Conservation (phyloP, 495 filamentous ascomycete genomes). For the Tuber microsphaerosporum region DNA sequence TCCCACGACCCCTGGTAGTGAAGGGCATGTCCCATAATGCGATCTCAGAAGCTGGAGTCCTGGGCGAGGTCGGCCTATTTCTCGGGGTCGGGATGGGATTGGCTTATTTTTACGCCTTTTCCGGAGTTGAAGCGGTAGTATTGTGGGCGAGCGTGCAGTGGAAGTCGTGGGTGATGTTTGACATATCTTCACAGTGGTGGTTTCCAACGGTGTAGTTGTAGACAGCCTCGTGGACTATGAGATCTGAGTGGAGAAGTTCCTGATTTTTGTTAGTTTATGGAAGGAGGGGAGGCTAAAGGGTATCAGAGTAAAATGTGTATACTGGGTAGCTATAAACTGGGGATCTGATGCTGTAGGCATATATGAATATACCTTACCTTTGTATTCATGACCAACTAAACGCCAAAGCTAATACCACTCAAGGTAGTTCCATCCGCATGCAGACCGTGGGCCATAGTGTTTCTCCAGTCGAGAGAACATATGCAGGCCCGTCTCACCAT, state of each 20-base stretch:
- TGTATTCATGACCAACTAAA: conserved; percentile 55
- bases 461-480: conserved; percentile 51
- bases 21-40: conserved; percentile 51
- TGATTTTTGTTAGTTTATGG: background rate
- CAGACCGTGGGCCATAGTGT: conserved; percentile 51
- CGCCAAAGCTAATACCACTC: conserved; percentile 48
- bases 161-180: conserved; percentile 55
- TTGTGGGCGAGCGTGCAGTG: conserved; percentile 53
- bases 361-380: conserved; percentile 26
- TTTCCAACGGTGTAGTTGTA: conserved; percentile 52
- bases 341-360: background rate
- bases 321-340: conserved; percentile 20
- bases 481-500: conserved; percentile 53
- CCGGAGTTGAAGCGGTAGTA: conserved; percentile 54
- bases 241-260: conserved; percentile 52
- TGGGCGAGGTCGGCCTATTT: conserved; percentile 47
- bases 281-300: background rate
- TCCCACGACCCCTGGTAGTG: conserved; percentile 49
- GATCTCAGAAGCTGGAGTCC: conserved; percentile 53
- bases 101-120: conserved; percentile 43
- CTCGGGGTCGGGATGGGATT: conserved; percentile 48
- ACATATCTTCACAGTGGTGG: conserved; percentile 53
- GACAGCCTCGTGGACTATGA: conserved; percentile 54
- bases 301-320: conserved; percentile 52
- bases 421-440: conserved; percentile 51